Percentiles rank a stretch among this genome's conserved stretches.
phyloP scores from a whole-genome alignment of 345 rosid genomes.

The Cardamine resedifolia region DNA sequence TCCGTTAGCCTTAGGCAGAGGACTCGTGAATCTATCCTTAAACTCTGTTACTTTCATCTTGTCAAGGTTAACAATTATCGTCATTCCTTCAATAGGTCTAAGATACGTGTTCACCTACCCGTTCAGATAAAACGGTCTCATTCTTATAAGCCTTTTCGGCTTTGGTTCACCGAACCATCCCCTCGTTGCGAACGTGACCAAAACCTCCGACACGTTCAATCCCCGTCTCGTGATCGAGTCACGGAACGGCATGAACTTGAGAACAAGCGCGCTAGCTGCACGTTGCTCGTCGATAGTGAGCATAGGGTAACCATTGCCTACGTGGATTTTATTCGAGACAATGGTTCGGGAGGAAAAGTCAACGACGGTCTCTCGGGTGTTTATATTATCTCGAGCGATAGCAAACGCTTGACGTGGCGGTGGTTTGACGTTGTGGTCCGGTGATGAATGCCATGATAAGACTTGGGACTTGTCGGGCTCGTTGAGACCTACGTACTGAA shows the following conservation, averaged over 20 bases:
- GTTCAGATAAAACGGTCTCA: conserved; percentile 47
- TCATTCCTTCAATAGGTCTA: conserved; percentile 64
- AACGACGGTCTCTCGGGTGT: conserved; percentile 47
- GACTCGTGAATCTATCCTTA: conserved; percentile 43
- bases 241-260: conserved; percentile 42
- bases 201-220: conserved; percentile 52
- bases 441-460: conserved; percentile 47
- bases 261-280: conserved; percentile 42
- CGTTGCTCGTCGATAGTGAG: conserved; percentile 46
- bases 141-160: conserved; percentile 43
- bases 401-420: conserved; percentile 55
- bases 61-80: conserved; percentile 52
- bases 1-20: conserved; percentile 64
- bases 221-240: conserved; percentile 42
- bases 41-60: conserved; percentile 50
- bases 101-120: conserved; percentile 55
- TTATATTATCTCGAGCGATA: conserved; percentile 45
- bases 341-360: conserved; percentile 45
- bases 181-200: conserved; percentile 56
- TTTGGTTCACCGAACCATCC: conserved; percentile 63
- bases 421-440: conserved; percentile 4
- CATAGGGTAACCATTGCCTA: conserved; percentile 61
- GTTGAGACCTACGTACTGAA: conserved; percentile 60
- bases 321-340: conserved; percentile 39
- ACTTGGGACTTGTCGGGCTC: conserved; percentile 64